Base-by-base conservation (phyloP, 129 eudicot genomes). In the Arctium lappa region DNA sequence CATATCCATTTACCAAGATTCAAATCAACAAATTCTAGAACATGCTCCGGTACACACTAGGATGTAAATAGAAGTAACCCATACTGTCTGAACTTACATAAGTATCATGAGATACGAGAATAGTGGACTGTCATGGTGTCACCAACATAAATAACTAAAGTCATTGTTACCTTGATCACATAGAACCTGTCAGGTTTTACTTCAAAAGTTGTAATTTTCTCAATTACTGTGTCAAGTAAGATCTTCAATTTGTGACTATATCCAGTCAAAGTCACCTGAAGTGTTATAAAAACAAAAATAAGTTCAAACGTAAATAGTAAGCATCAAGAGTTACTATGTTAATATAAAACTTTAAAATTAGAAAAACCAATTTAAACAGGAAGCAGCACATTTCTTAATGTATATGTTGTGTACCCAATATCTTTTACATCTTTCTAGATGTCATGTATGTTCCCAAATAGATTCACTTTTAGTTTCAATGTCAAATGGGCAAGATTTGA, bases 161-260 rank as follows among this genome's bases (percentile, higher is more conserved):
- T 68, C 46, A 84, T 39, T 12, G 63, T 84, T 89, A 95, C 99
- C 99, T 93, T 95, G 71, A 95, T 95, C 78, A 95, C 98, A 65
- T 90, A 84, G 87, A 95, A 95, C 82, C 99, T 91, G 80, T 95
- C 99, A 22, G 90, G 88, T 81, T 87, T 95, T 68, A 95, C 99
- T 91, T 93, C 95, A 84, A 95, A 95, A 68, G 89, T 93, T 48
- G 89, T 88, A 75, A 95, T 91, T 73, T 87, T 93, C 69, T 87
- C 88, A 38, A 95, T 81, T 63, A 93, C 97, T 15, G 92, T 90
- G 73, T 91, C 92, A 79, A 95, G 93, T 78, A 95, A 87, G 78
- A 90, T 80, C 89, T 80, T 90, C 83, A 95, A 82, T 62, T 95
- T 95, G 94, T 95, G 91, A 90, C 93, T 93, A 74, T 95, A 95